Percentiles rank a stretch among this genome's conserved stretches.
These are phyloP conservation scores for Pulicaria dysenterica DNA, from an alignment of 129 eudicot genomes.

Conservation along the genomic window DNA sequence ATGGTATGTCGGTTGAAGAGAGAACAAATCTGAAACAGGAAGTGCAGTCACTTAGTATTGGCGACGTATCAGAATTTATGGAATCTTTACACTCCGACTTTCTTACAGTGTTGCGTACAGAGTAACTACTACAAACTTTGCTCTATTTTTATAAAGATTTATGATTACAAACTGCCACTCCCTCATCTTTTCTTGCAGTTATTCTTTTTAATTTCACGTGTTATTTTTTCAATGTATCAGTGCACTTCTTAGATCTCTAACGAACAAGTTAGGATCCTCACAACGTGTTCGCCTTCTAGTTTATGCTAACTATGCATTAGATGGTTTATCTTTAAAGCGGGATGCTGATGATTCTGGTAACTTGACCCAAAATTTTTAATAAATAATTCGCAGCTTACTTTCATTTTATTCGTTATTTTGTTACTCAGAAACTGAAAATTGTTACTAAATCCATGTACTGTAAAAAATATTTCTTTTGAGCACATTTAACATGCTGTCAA, in stretches of 20 bases:
- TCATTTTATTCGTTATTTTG: neutral
- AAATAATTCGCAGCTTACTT: neutral
- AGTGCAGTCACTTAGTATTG: conserved; percentile 62
- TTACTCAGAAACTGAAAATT: neutral
- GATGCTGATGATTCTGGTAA: conserved; percentile 53
- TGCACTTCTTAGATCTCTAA: conserved; percentile 76
- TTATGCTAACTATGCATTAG: conserved; percentile 80
- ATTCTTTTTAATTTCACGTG: neutral
- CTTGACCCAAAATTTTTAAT: neutral
- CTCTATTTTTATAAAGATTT: neutral
- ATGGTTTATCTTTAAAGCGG: conserved; percentile 53
- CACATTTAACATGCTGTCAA: neutral
- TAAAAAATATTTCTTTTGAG: neutral
- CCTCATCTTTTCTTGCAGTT: neutral
- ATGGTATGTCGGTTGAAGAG: conserved; percentile 80
- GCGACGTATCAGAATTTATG: conserved; percentile 77
- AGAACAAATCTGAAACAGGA: conserved; percentile 67
- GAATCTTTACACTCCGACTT: conserved; percentile 87
- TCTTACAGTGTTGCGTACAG: conserved; percentile 73
- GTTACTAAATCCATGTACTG: neutral
- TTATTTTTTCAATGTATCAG: conserved; percentile 42
- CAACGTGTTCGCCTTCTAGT: conserved; percentile 57
- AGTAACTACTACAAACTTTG: conserved; percentile 48
- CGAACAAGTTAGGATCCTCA: conserved; percentile 75
- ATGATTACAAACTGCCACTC: neutral